These are phyloP conservation scores for Ophiosphaerella narmari DNA, from an alignment of 2,329 filamentous ascomycete genomes.

Conservation along the genomic window DNA sequence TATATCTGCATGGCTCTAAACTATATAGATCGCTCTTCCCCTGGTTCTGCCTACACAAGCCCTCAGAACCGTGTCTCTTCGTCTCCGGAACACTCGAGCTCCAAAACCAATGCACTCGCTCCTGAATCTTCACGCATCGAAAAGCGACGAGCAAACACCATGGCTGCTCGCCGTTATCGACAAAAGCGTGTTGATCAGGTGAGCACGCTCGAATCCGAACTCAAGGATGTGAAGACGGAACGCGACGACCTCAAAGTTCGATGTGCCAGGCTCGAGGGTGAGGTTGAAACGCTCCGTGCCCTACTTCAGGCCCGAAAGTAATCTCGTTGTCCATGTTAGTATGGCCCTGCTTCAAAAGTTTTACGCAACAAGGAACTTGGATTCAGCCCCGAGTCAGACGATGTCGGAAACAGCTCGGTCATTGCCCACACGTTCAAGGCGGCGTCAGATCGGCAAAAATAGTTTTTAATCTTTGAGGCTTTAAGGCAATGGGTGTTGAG, in stretches of 20 bases:
- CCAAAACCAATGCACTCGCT: constrained; percentile 26
- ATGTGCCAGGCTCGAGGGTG: constrained; percentile 68
- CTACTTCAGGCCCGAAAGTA: constrained; percentile 50
- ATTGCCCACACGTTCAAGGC: constrained; percentile 21
- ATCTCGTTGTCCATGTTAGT: constrained; percentile 18
- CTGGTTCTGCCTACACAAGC: constrained; percentile 31
- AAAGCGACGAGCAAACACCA: constrained; percentile 71
- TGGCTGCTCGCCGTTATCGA: constrained; percentile 72
- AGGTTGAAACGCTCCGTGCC: constrained; percentile 64
- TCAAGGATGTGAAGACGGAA: constrained; percentile 64
- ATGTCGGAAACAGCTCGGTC: constrained; percentile 36
- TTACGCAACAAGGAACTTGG: background rate
- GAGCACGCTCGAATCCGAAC: constrained; percentile 62
- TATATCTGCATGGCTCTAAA: constrained; percentile 12
- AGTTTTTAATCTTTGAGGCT: constrained; percentile 27
- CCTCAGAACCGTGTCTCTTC: constrained; percentile 28
- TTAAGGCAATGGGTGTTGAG: background rate
- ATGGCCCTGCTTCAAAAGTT: constrained; percentile 3
- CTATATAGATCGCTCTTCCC: constrained; percentile 26
- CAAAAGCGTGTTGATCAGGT: constrained; percentile 73
- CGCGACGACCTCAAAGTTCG: constrained; percentile 66
- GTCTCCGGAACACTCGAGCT: constrained; percentile 29
- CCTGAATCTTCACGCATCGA: constrained; percentile 36
- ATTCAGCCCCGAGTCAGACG: constrained; percentile 29
- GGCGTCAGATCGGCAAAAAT: constrained; percentile 39